A percentile compares a stretch with the other conserved stretches of the same genome.
phyloP scores from a whole-genome alignment of 805 yeast genomes.

The Spathaspora hagerdaliae region DNA sequence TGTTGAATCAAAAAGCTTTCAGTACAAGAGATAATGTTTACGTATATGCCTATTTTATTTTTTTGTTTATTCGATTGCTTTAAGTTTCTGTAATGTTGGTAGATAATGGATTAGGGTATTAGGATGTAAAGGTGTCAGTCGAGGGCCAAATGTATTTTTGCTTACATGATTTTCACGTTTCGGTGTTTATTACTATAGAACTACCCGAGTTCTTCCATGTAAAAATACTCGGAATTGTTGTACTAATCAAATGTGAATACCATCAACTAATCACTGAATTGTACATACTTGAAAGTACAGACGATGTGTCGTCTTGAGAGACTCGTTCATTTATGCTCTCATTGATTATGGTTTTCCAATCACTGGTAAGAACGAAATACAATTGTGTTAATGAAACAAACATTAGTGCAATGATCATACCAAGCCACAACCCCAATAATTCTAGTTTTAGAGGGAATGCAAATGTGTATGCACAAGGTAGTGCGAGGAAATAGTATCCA shows the following conservation, averaged over 20 bases:
- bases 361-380: constrained; percentile 36
- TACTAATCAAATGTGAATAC: neutral
- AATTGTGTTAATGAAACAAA: constrained; percentile 39
- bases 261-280: constrained; percentile 9
- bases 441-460: constrained; percentile 38
- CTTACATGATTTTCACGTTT: no score
- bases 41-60: no score
- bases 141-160: no score
- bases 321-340: constrained; percentile 42
- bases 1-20: no score
- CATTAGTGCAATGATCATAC: constrained; percentile 40
- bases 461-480: constrained; percentile 43
- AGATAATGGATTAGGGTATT: no score
- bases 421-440: constrained; percentile 49
- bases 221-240: no score
- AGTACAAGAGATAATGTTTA: no score
- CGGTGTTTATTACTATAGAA: no score
- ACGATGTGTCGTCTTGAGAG: constrained; percentile 27
- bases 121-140: no score
- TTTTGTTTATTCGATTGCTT: no score
- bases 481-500: constrained; percentile 45
- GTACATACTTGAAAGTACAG: constrained; percentile 29
- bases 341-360: constrained; percentile 40
- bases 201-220: no score
- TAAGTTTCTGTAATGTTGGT: no score